Conservation (phyloP, 2,329 filamentous ascomycete species). For the Penicillium fuscoglaucum region DNA sequence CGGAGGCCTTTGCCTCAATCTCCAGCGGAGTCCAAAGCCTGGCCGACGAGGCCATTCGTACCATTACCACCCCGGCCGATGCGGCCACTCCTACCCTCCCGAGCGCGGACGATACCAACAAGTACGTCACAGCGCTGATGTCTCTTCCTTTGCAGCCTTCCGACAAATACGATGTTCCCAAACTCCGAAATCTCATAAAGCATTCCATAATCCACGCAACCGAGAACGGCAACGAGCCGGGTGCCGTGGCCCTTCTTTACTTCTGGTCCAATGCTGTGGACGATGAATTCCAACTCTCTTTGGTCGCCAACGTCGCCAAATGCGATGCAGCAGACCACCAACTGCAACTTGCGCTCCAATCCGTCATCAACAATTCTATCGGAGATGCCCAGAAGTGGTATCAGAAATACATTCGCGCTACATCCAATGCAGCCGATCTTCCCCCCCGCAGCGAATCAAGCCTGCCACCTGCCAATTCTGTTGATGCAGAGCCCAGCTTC, state of each 20-base stretch:
- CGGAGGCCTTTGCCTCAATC: neutral
- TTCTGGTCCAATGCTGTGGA: constrained; percentile 18
- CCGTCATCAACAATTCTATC: constrained; percentile 13
- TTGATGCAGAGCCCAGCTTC: constrained; percentile 34
- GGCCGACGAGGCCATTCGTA: constrained; percentile 7
- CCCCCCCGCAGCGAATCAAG: constrained; percentile 36
- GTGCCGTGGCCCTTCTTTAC: constrained; percentile 18
- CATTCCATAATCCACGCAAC: constrained; percentile 7
- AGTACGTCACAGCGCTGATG: constrained; percentile 12
- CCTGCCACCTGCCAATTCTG: constrained; percentile 43
- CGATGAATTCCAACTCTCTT: constrained; percentile 22
- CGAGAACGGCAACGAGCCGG: constrained; percentile 1
- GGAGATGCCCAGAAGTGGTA: constrained; percentile 20
- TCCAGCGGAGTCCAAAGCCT: constrained; percentile 3
- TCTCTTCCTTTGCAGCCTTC: constrained; percentile 17
- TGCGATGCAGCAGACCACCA: constrained; percentile 4
- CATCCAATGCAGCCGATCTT: neutral
- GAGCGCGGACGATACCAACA: constrained; percentile 5
- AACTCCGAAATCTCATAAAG: constrained; percentile 16
- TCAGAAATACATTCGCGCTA: constrained; percentile 6
- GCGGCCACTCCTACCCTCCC: neutral
- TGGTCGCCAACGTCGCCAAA: constrained; percentile 20
- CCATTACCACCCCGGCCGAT: neutral
- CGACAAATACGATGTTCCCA: constrained; percentile 14
- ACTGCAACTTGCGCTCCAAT: constrained; percentile 15